Conservation (phyloP, 2,329 filamentous ascomycete species). For the Sarocladiaceae sp. region DNA sequence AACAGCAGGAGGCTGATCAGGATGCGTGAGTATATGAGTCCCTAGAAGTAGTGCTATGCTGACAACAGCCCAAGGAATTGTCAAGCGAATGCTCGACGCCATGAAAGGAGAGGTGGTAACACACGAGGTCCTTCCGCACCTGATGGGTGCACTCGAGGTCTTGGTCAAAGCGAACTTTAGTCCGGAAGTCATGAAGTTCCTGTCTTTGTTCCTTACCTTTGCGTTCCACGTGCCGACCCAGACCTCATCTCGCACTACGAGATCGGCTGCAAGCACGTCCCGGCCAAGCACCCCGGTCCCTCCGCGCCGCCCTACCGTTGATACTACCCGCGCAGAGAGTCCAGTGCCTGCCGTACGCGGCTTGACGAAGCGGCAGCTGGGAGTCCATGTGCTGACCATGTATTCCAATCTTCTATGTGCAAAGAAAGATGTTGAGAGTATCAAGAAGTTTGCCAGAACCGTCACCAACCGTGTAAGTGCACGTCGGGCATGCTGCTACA, state of each 20-base stretch:
- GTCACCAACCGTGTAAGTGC: constrained; percentile 80
- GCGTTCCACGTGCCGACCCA: constrained; percentile 60
- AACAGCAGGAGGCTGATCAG: constrained; percentile 80
- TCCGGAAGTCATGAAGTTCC: constrained; percentile 75
- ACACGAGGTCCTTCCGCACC: constrained; percentile 64
- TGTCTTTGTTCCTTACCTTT: constrained; percentile 91
- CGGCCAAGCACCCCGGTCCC: constrained; percentile 35
- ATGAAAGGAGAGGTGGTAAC: constrained; percentile 79
- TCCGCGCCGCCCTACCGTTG: constrained; percentile 30
- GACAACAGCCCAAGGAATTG: constrained; percentile 58
- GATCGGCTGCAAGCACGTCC: constrained; percentile 30
- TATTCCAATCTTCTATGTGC: constrained; percentile 75
- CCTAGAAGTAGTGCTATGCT: not conserved
- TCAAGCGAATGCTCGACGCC: constrained; percentile 83
- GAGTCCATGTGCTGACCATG: constrained; percentile 67
- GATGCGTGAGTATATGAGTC: constrained; percentile 64
- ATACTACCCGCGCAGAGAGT: constrained; percentile 22
- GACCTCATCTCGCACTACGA: constrained; percentile 47
- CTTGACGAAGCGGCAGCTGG: constrained; percentile 63
- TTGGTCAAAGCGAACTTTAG: constrained; percentile 76
- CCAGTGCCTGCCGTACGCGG: constrained; percentile 26
- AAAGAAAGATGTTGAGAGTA: constrained; percentile 57
- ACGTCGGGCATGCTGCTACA: not conserved
- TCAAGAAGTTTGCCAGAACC: constrained; percentile 84
- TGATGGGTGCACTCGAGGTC: constrained; percentile 71